Base-by-base conservation (phyloP, 495 filamentous ascomycete genomes). In the Glarea lozoyensis region DNA sequence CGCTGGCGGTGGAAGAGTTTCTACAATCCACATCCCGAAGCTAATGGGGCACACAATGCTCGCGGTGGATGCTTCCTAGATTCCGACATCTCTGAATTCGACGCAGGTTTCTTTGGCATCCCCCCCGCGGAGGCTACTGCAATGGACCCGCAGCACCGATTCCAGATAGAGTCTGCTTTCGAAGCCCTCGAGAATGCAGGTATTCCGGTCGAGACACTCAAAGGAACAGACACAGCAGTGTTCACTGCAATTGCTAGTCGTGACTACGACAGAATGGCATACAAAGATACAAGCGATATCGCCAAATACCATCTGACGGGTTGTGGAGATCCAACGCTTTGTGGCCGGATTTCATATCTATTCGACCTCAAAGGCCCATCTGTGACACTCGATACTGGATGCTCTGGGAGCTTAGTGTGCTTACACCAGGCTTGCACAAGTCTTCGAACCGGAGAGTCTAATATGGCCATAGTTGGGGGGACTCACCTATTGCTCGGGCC, bases 361-460 rank as follows among this genome's bases (percentile, higher is more conserved):
- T 75, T 73, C 45, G 69, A 75, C 50, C 62, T 75, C 42, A 47
- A 19, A 12, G 37, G 42, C 7, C 30, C 42, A 1, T 12, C 6
- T 6, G 12, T 44, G 10, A 87, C 79, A 23, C 69, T 88, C n/a
- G 87, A 94, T 53, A 93, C 87, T 3, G 87, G 85, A 27, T 93
- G 87, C 57, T 93, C 88, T 2, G 88, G 83, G 10, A 87, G 81
- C 37, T 51, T 75, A 44, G 61, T 67, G 30, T 68, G 70, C 17
- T 49, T 75, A 29, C 72, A 93, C 52, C 63, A 86, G 27, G 88
- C 88, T 37, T 92, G 87, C 56, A 87, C 84, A 49, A 82, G 84
- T 2, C 66, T 94, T 19, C 81, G 82, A 64, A 65, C 72, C 9
- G 68, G 67, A 3, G 70, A 73, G 24, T 64, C 61, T 0, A 54